Evolutionary conservation across 306 rosid genomes (phyloP), one percentile per base, ranked within the genome.

Genomic region (Casuarina equisetifolia): DNA sequence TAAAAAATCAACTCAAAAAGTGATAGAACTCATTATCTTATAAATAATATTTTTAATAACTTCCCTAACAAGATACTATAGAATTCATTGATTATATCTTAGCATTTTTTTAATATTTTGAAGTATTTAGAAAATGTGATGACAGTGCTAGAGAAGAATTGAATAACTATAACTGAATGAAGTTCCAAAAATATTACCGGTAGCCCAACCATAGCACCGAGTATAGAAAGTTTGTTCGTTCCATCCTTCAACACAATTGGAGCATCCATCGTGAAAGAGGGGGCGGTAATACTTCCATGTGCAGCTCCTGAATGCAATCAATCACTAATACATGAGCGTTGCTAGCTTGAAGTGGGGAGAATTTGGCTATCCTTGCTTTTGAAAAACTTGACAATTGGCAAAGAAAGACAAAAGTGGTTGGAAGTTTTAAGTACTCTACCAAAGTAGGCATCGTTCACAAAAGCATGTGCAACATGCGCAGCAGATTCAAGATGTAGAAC

Each of bases 201-300:
- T 53, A 91, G 74, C 64, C 97, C 97, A 57, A 86, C 97, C 92
- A 91, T 85, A 71, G 84, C 88, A 46, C 94, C 82, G 6, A 86
- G 92, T 45, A 89, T 59, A 72, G 94, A 89, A 84, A 89, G 78
- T 62, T 88, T 82, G 81, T 89, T 88, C 58, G 71, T 74, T 44
- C 94, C 94, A 72, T 85, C 80, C 20, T 61, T 79, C 51, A 89
- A 59, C 10, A 45, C 15, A 57, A 88, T 16, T 0, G 91, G 90
- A 16, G 39, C 50, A 73, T 89, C 91, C 80, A 91, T 78, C 7
- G 69, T 61, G 81, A 88, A 86, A 54, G 77, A 71, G 69, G 82
- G 85, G 6, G 70, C 83, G 72, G 74, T 81, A 43, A 80, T 85
- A 72, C 2, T 89, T 54, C 94, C 94, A 79, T 91, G 94, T 44